phyloP scores from a whole-genome alignment of 1,284 basidiomycete species.

The Somion occarium region DNA sequence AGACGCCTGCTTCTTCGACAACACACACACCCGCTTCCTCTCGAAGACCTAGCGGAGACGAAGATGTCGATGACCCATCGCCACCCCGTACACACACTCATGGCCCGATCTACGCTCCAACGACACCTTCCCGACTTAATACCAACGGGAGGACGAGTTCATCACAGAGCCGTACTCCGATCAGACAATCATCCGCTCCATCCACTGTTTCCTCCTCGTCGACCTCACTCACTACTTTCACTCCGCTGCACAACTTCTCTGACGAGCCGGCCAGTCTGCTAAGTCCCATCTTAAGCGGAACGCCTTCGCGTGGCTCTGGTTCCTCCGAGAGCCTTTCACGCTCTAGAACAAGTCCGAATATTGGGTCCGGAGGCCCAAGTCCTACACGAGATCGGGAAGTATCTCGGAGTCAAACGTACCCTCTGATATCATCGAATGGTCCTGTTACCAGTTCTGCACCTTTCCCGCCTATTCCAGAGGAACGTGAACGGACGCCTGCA shows the following conservation, averaged over 20 bases:
- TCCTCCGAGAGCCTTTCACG: conserved; percentile 6
- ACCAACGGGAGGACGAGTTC: conserved; percentile 4
- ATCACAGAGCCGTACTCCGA: background rate
- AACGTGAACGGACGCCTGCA: conserved; percentile 7
- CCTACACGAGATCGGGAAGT: conserved; percentile 19
- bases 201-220: conserved; percentile 16
- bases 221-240: conserved; percentile 18
- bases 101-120: conserved; percentile 22
- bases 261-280: conserved; percentile 56
- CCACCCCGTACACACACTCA: conserved; percentile 16
- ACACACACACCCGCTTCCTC: conserved; percentile 6
- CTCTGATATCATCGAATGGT: conserved; percentile 9
- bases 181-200: conserved; percentile 16
- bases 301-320: conserved; percentile 23
- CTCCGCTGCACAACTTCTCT: conserved; percentile 29
- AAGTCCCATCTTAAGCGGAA: conserved; percentile 42
- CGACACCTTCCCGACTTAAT: conserved; percentile 11
- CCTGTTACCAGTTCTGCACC: conserved; percentile 4
- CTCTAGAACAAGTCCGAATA: conserved; percentile 17
- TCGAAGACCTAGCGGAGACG: conserved; percentile 7
- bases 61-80: conserved; percentile 7
- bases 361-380: conserved; percentile 8
- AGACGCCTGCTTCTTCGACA: conserved; percentile 5
- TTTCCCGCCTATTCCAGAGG: conserved; percentile 32
- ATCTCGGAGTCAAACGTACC: conserved; percentile 33